Evolutionary conservation across 2,329 filamentous ascomycete genomes (phyloP), one percentile per base, ranked within the genome.

Genomic region (Microdochium bolleyi): DNA sequence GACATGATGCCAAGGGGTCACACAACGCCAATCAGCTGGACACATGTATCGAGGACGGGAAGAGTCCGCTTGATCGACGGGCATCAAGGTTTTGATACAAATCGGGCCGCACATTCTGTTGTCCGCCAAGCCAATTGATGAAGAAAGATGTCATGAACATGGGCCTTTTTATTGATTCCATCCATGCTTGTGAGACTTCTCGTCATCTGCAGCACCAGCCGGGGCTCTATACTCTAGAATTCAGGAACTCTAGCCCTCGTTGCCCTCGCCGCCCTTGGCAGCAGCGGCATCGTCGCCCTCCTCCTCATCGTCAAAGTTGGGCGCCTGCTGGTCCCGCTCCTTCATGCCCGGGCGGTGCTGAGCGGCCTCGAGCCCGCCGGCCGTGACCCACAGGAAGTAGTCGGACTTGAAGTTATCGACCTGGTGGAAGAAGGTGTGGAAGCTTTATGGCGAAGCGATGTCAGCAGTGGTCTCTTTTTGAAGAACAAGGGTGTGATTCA

Each of bases 341-440:
- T 68, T 64, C 58, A 71, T 70, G n/a, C 71, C 71, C 1, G 61
- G 60, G 25, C 72, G 67, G 57, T 74, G 70, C 57, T 79, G 77
- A 0, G 84, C 81, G 7, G 80, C 84, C 38, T 80, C 71, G 48
- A 89, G 74, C 2, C 87, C 87, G 9, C 79, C 82, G 0, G 86
- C 85, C 0, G 86, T 88, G 49, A 88, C 73, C 79, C 87, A 92
- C 49, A 90, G 72, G 73, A 90, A 91, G 64, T 84, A 84, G 60
- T 85, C 81, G 11, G 80, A 81, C 58, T 80, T 79, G 70, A 86
- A 89, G 64, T 85, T 84, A 65, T 92, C 87, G 54, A 91, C 80
- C 68, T 91, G 87, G 64, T 88, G 84, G 72, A 89, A 90, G 70
- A 90, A 91, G 41, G 81, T 77, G 61, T 88, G 84, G 69, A 91